Percentiles rank a stretch among this genome's conserved stretches.
Conservation (phyloP, 257 asterid species). For the Ehretia macrophylla region DNA sequence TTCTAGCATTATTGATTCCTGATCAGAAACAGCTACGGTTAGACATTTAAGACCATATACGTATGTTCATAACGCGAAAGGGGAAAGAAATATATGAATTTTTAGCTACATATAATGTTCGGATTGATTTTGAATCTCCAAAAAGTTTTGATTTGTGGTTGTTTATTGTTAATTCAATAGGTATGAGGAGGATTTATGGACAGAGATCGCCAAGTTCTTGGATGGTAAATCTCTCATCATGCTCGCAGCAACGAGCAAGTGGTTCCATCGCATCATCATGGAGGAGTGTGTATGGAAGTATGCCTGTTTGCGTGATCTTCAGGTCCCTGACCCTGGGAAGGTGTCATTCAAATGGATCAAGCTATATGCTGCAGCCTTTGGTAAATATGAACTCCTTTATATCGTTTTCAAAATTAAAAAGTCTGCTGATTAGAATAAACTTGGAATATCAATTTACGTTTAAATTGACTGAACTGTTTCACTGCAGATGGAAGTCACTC, state of each 20-base stretch:
- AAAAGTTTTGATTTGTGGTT: no score
- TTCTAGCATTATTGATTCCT: no score
- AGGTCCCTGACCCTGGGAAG: slow-evolving; percentile 77
- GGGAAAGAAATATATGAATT: no score
- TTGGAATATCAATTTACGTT: not conserved
- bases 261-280: slow-evolving; percentile 71
- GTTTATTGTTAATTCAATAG: slow-evolving; percentile 24
- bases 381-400: slow-evolving; percentile 34
- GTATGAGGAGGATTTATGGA: slow-evolving; percentile 89
- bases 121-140: no score
- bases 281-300: slow-evolving; percentile 76
- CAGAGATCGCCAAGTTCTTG: slow-evolving; percentile 82
- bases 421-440: not conserved
- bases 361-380: slow-evolving; percentile 78
- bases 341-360: slow-evolving; percentile 72
- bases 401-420: not conserved
- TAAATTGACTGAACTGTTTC: not conserved
- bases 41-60: no score
- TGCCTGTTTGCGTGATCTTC: slow-evolving; percentile 88
- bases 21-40: no score
- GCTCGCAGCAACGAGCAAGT: slow-evolving; percentile 73
- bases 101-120: no score
- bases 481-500: slow-evolving; percentile 95
- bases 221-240: slow-evolving; percentile 87
- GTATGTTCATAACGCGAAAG: no score